phyloP scores from a whole-genome alignment of 2,329 filamentous ascomycete species.

The Cryphonectria parasitica region DNA sequence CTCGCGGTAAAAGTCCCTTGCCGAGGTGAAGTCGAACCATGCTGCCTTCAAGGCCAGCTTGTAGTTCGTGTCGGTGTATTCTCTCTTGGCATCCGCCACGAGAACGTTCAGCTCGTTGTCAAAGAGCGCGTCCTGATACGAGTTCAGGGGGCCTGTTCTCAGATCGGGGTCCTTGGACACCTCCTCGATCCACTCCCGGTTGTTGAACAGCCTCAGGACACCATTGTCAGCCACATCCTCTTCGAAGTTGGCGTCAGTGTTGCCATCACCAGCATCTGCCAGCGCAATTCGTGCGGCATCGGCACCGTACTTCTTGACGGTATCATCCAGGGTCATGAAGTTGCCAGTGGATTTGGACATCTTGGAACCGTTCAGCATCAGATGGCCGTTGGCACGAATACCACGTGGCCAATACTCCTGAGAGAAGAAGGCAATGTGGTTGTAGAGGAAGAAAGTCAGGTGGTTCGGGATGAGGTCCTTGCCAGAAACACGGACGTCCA shows the following conservation, averaged over 20 bases:
- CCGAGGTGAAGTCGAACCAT: slow-evolving; percentile 88
- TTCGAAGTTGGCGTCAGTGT: slow-evolving; percentile 96
- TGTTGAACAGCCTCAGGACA: slow-evolving; percentile 78
- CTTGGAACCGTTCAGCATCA: slow-evolving; percentile 95
- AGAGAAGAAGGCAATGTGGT: slow-evolving; percentile 87
- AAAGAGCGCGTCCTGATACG: slow-evolving; percentile 87
- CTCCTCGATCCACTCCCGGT: slow-evolving; percentile 91
- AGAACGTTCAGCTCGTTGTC: slow-evolving; percentile 89
- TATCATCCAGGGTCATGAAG: slow-evolving; percentile 87
- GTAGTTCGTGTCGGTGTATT: slow-evolving; percentile 81
- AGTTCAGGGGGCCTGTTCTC: slow-evolving; percentile 73
- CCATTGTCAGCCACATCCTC: slow-evolving; percentile 91
- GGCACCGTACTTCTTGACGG: slow-evolving; percentile 90
- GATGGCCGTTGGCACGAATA: slow-evolving; percentile 87
- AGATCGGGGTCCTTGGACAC: slow-evolving; percentile 72
- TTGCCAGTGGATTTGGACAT: slow-evolving; percentile 99
- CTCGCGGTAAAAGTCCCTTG: slow-evolving; percentile 90
- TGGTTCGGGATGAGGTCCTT: slow-evolving; percentile 96
- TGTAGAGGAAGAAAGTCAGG: slow-evolving; percentile 92
- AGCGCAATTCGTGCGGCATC: slow-evolving; percentile 60
- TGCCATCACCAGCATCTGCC: slow-evolving; percentile 84
- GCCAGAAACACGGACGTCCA: slow-evolving; percentile 85
- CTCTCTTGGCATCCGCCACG: slow-evolving; percentile 75
- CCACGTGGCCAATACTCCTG: slow-evolving; percentile 86
- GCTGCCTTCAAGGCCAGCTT: slow-evolving; percentile 84